Base-by-base conservation (phyloP, 1,139 yeast species). In the Taphrina deformans region DNA sequence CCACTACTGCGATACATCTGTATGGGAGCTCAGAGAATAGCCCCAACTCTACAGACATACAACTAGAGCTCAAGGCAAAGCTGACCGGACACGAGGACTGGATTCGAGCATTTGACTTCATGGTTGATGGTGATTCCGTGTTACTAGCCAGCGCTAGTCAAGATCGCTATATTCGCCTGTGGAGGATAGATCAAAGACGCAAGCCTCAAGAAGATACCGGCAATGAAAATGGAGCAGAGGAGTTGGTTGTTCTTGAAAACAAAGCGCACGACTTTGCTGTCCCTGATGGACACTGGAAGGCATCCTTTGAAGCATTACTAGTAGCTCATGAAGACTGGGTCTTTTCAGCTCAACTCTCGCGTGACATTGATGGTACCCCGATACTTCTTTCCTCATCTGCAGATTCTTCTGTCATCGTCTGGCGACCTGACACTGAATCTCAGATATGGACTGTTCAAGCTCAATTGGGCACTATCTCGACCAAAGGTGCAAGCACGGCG, bases 261-360 rank as follows among this genome's bases (percentile, higher is more conserved):
- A 60, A 56, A 14, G 67, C 38, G n/a, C 51, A 29, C 38, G 40
- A 27, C 9, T 55, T 46, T 18, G n/a, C 51, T 24, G 35, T 29
- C 23, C 48, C 38, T n/a, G 29, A 67, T 7, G 69, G 74, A 4
- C 75, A 77, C 9, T 59, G 63, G 63, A 64, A 83, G 81, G 63
- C 84, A 90, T 0, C 85, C 69, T 91, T 91, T 73, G 99, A 95
- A 73, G 97, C 99, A 0, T 82, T 95, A 69, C 85, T 95, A 35
- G 87, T 93, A 88, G 99, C 99, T 9, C 99, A 95, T 75, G 99
- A 95, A 74, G 99, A 95, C 75, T 95, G 99, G 99, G 87, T 95
- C 31, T 85, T 93, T 12, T 86, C 91, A 7, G 79, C 93, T 53
- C 80, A 82, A 65, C 95, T 99, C 98, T 89, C 88, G 72, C 52